A percentile compares a stretch with the other conserved stretches of the same genome.
Evolutionary conservation across 108 stramenopile genomes (phyloP).

Genomic region (Nitzschia inconspicua): DNA sequence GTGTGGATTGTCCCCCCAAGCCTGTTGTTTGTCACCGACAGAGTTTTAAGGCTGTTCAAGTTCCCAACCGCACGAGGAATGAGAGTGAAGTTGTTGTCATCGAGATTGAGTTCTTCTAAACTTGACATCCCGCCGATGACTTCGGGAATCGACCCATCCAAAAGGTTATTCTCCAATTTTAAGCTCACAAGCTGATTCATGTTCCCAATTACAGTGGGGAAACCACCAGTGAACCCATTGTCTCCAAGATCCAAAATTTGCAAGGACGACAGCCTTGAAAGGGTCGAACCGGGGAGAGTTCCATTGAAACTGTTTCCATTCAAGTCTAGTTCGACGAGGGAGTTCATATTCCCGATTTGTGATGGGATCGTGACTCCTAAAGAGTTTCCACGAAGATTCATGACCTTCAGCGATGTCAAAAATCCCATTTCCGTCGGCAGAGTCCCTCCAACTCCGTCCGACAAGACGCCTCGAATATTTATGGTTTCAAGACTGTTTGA

Average conservation of each 20-base stretch:
- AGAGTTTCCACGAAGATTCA: constrained; percentile 26
- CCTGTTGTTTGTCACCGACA: constrained; percentile 44
- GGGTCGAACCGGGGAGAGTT: constrained; percentile 3
- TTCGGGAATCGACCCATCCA: constrained; percentile 24
- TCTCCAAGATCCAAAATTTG: constrained; percentile 23
- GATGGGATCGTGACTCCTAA: constrained; percentile 23
- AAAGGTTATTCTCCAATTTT: constrained; percentile 17
- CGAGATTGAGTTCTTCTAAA: constrained; percentile 22
- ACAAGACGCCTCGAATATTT: constrained; percentile 27
- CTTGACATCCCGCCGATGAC: constrained; percentile 10
- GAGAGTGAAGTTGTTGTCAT: constrained; percentile 13
- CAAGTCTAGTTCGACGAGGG: constrained; percentile 17
- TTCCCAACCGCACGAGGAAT: constrained; percentile 28
- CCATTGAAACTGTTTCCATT: constrained; percentile 22
- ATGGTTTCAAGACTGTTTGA: constrained; percentile 24
- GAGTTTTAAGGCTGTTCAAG: constrained; percentile 27
- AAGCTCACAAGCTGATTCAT: constrained; percentile 14
- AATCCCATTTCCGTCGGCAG: constrained; percentile 22
- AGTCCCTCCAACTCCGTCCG: constrained; percentile 12
- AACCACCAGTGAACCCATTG: constrained; percentile 10
- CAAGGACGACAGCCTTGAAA: constrained; percentile 28
- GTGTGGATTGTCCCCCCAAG: constrained; percentile 50
- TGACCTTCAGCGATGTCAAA: constrained; percentile 17
- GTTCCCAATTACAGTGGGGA: constrained; percentile 15
- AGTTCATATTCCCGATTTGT: constrained; percentile 9